These are phyloP conservation scores for Vanrija pseudolonga DNA, from an alignment of 1,284 basidiomycete species.

Conservation along the genomic window DNA sequence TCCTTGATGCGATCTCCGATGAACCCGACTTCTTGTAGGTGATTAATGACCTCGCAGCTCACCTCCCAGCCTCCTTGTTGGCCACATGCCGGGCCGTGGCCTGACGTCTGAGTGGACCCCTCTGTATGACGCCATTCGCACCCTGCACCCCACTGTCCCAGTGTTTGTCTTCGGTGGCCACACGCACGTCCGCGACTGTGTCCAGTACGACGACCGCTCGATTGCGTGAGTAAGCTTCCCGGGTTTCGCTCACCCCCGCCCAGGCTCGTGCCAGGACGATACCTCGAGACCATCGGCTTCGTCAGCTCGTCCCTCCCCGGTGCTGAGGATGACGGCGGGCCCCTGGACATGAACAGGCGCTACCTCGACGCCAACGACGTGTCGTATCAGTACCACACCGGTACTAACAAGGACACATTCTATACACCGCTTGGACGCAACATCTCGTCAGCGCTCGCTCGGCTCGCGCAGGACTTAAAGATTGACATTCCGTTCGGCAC, in stretches of 20 bases:
- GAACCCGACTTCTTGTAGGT: constrained; percentile 70
- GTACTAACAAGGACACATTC: constrained; percentile 30
- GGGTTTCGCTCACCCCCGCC: constrained; percentile 59
- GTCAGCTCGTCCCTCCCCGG: constrained; percentile 37
- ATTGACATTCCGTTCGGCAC: constrained; percentile 57
- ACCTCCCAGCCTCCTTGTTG: constrained; percentile 24
- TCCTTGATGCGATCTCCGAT: constrained; percentile 69
- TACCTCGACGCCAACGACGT: constrained; percentile 53
- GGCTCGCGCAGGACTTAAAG: constrained; percentile 33
- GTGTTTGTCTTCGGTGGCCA: constrained; percentile 78
- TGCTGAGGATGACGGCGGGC: constrained; percentile 15
- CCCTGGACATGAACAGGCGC: constrained; percentile 46
- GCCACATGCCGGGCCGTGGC: constrained; percentile 47
- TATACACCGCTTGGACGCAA: constrained; percentile 38
- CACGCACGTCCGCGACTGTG: constrained; percentile 72
- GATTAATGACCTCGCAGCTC: neutral
- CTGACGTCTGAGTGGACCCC: constrained; percentile 57
- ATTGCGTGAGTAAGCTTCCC: constrained; percentile 34
- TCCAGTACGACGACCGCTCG: constrained; percentile 50
- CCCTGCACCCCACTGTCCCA: constrained; percentile 66
- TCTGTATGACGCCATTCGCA: constrained; percentile 69
- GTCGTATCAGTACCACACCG: constrained; percentile 46
- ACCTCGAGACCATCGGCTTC: constrained; percentile 79
- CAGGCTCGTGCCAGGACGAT: constrained; percentile 70
- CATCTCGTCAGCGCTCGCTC: constrained; percentile 29